Base-by-base conservation (phyloP, 1,139 yeast genomes). In the Casaregolazyma lundiana region DNA sequence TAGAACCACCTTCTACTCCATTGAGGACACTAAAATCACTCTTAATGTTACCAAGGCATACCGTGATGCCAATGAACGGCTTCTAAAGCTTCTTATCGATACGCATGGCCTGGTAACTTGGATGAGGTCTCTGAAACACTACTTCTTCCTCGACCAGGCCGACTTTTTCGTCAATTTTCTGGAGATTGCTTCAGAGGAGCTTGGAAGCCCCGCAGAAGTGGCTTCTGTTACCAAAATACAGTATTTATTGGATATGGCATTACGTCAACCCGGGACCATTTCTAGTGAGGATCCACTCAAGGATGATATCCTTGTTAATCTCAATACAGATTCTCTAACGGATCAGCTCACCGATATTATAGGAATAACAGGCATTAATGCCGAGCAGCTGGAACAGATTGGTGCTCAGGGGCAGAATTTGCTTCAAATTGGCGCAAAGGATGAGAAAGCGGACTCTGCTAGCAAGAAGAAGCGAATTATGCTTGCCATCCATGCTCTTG, bases 261-360 rank as follows among this genome's bases (percentile, higher is more conserved):
- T 70, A 11, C 62, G 71, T 4, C 71, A 67, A 41, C 73, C 72
- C 0, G 72, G 72, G 1, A 64, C 68, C 35, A 62, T 66, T 7
- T 65, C 73, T 0, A 58, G 65, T 1, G 59, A 57, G 6, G 73
- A 69, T 50, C 68, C 69, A 4, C 66, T 60, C 50, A 65, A 65
- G 38, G 72, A 67, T 35, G 70, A 67, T 34, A 62, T 68, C 5
- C 50, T 56, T 11, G 67, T 68, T 2, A 56, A 57, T 11, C 43
- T 64, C 36, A 58, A 60, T 9, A 56, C 44, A 46, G 59, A 53
- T 40, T 53, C 61, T 43, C 58, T 82, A 46, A 80, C 77, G 48
- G 78, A 79, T 15, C 78, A 81, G 46, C 72, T 87, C n/a, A 69
- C 76, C 45, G 80, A 79, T 54, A 80, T 86, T 45, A 72, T 84